Percentiles rank a stretch among this genome's conserved stretches.
phyloP scores from a whole-genome alignment of 225 moss, liverwort and hornwort species.

The Climacium dendroides region DNA sequence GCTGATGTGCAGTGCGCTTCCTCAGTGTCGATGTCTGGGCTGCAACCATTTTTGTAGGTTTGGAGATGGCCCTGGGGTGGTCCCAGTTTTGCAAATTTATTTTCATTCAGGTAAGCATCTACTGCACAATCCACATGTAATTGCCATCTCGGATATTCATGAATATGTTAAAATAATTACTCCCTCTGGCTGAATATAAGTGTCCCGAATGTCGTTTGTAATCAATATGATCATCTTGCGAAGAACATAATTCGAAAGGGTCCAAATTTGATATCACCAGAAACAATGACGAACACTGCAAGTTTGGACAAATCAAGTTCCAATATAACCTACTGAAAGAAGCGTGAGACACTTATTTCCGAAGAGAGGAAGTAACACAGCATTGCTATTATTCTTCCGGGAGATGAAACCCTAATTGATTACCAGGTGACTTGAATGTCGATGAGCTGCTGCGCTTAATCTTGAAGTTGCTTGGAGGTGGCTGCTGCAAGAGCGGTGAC shows the following conservation, averaged over 20 bases:
- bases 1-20: constrained; percentile 16
- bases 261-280: neutral
- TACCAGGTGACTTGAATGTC: constrained; percentile 10
- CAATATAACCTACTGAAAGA: neutral
- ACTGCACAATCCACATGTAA: neutral
- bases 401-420: neutral
- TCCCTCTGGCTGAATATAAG: neutral
- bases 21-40: neutral
- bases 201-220: neutral
- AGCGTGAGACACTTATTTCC: neutral
- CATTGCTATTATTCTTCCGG: neutral
- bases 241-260: neutral
- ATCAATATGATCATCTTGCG: neutral
- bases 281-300: neutral
- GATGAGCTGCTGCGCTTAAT: constrained; percentile 1
- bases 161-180: neutral
- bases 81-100: neutral
- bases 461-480: constrained; percentile 17
- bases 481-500: constrained; percentile 1
- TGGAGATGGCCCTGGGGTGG: neutral
- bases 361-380: neutral
- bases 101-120: constrained; percentile 9
- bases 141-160: neutral
- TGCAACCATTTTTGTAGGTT: neutral
- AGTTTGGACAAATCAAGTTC: neutral